A percentile compares a stretch with the other conserved stretches of the same genome.
Evolutionary conservation across 2,329 filamentous ascomycete species (phyloP).

Genomic region (Aureobasidium sp.): DNA sequence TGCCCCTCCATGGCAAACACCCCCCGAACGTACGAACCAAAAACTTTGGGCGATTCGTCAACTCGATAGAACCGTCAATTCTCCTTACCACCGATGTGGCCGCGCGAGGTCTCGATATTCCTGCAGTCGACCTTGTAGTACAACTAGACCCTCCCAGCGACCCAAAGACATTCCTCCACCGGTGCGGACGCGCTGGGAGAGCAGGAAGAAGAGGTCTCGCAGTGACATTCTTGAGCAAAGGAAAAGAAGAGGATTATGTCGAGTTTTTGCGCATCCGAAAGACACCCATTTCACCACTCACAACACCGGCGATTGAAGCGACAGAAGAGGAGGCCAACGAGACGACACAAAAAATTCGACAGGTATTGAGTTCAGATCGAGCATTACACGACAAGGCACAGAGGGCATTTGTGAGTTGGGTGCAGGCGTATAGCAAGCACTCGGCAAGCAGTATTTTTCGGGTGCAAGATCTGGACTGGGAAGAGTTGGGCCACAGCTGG

Average conservation of each 20-base stretch:
- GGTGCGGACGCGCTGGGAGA: slow-evolving; percentile 57
- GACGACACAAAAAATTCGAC: slow-evolving; percentile 55
- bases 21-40: slow-evolving; percentile 78
- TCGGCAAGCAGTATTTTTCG: slow-evolving; percentile 88
- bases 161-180: slow-evolving; percentile 72
- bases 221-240: slow-evolving; percentile 76
- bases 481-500: slow-evolving; percentile 73
- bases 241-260: slow-evolving; percentile 83
- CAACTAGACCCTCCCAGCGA: slow-evolving; percentile 82
- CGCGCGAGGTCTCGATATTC: slow-evolving; percentile 83
- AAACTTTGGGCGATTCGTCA: slow-evolving; percentile 76
- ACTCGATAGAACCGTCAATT: slow-evolving; percentile 66
- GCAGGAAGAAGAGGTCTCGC: slow-evolving; percentile 69
- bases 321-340: slow-evolving; percentile 51
- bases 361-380: slow-evolving; percentile 52
- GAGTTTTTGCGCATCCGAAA: slow-evolving; percentile 80
- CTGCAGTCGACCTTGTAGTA: slow-evolving; percentile 82
- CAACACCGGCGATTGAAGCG: slow-evolving; percentile 44
- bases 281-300: slow-evolving; percentile 66
- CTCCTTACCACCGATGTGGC: slow-evolving; percentile 90
- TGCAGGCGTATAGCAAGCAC: slow-evolving; percentile 85
- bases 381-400: slow-evolving; percentile 81
- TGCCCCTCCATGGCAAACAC: slow-evolving; percentile 88
- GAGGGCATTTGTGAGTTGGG: slow-evolving; percentile 87
- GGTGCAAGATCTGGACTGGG: slow-evolving; percentile 75